A percentile compares a stretch with the other conserved stretches of the same genome.
These are phyloP conservation scores for Wallacemonas sp. DNA, from an alignment of 208 protist genomes.

Conservation along the genomic window DNA sequence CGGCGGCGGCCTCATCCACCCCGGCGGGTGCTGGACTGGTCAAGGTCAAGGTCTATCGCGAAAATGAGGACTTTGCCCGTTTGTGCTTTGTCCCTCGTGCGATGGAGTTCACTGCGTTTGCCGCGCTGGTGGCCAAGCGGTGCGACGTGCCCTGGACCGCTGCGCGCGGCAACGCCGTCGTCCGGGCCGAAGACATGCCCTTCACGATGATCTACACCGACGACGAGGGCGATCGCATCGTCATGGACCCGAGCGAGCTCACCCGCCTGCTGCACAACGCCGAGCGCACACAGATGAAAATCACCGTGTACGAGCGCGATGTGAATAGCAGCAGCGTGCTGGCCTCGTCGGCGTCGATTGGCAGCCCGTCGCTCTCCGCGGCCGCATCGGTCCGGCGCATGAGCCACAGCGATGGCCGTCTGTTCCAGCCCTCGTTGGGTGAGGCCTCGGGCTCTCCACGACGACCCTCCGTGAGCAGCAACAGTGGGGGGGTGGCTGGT, in stretches of 20 bases:
- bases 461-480: constrained; percentile 12
- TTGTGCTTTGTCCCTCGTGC: constrained; percentile 12
- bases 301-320: constrained; percentile 5
- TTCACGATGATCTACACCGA: constrained; percentile 17
- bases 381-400: background rate
- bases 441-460: background rate
- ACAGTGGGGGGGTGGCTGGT: background rate
- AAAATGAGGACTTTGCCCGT: constrained; percentile 15
- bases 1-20: background rate
- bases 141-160: constrained; percentile 2
- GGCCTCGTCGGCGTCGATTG: background rate
- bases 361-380: background rate
- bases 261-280: constrained; percentile 15
- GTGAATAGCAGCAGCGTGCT: background rate
- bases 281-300: constrained; percentile 27
- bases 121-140: constrained; percentile 1
- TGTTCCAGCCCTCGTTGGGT: too few species aligned
- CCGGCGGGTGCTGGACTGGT: constrained; percentile 4
- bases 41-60: constrained; percentile 23
- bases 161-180: background rate
- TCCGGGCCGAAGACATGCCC: constrained; percentile 3
- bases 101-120: constrained; percentile 10
- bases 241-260: constrained; percentile 15
- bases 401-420: constrained; percentile 11
- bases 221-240: constrained; percentile 13